Base-by-base conservation (phyloP, 73 alveolate genomes). In the Tetrahymena elliotti region DNA sequence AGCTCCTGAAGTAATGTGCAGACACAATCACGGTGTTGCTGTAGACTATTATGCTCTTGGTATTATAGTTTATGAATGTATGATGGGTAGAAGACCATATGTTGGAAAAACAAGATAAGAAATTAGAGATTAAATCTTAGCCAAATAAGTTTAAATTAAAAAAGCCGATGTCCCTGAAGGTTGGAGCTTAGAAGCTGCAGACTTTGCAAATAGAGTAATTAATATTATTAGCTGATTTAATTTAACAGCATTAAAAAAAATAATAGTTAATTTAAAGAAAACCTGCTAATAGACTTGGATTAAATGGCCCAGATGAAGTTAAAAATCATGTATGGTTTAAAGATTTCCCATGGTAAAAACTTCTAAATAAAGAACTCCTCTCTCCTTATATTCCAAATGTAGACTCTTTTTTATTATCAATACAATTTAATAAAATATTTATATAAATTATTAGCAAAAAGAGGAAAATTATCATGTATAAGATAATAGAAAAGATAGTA, bases 1-100 rank as follows among this genome's bases (percentile, higher is more conserved):
- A 98, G 99, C 99, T 37, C 99, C 99, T 34, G 99, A 97, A 95
- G 99, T 97, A 6, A 94, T 97, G 40, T 97, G 98, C 84, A 96
- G 98, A 68, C 96, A 97, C 83, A 97, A 97, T 52, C 99, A 97
- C 92, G 98, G 97, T n/a, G 93, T 96, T 93, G 98, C 98, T n/a
- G 99, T 95, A n/a, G 99, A 97, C 53, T 97, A 97, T 88, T 97
- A 95, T 83, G 99, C 99, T 16, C 96, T 97, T 33, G 99, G 99
- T 37, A 98, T 97, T 12, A 97, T 97, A 11, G 98, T 96, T 5
- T 97, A 97, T 96, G 99, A 97, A 54, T 97, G 98, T 84, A 97
- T 97, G 99, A 93, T 97, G 97, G 99, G 99, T 38, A 95, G 97
- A 96, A 84, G 97, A 96, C 97, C 97, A 20, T 93, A 97, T 47